These are phyloP conservation scores for Capsicum pubescens DNA, from an alignment of 257 asterid genomes.

Conservation along the genomic window DNA sequence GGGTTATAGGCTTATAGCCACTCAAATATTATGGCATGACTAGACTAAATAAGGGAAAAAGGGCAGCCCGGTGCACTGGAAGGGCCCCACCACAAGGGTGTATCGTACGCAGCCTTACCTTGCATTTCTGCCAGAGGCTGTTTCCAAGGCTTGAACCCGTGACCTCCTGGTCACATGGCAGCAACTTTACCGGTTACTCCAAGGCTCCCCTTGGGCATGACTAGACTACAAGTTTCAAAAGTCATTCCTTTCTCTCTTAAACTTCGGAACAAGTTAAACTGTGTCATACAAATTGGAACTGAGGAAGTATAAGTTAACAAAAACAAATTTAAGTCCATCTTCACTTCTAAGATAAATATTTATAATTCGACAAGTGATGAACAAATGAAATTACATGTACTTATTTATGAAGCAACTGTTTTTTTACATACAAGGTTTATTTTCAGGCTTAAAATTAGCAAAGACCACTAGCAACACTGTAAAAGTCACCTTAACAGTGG, in stretches of 20 bases:
- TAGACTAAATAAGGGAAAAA: not conserved
- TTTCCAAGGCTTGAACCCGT: too few species aligned
- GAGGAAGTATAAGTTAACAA: not conserved
- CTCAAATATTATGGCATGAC: not conserved
- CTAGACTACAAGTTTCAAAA: not conserved
- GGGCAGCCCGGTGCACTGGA: too few species aligned
- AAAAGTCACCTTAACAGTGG: not conserved
- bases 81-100: too few species aligned
- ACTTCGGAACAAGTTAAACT: not conserved
- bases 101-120: too few species aligned
- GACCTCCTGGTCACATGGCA: too few species aligned
- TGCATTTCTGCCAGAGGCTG: too few species aligned
- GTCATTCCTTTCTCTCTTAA: not conserved
- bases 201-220: too few species aligned
- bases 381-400: not conserved
- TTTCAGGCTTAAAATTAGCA: not conserved
- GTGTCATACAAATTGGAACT: not conserved
- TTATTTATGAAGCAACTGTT: not conserved
- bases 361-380: not conserved
- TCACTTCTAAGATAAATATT: not conserved
- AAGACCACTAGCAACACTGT: not conserved
- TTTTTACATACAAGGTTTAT: not conserved
- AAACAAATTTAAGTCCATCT: not conserved
- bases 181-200: too few species aligned
- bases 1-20: fast-evolving